Conservation (phyloP, 1,139 yeast genomes). For the Geotrichum europaeum region DNA sequence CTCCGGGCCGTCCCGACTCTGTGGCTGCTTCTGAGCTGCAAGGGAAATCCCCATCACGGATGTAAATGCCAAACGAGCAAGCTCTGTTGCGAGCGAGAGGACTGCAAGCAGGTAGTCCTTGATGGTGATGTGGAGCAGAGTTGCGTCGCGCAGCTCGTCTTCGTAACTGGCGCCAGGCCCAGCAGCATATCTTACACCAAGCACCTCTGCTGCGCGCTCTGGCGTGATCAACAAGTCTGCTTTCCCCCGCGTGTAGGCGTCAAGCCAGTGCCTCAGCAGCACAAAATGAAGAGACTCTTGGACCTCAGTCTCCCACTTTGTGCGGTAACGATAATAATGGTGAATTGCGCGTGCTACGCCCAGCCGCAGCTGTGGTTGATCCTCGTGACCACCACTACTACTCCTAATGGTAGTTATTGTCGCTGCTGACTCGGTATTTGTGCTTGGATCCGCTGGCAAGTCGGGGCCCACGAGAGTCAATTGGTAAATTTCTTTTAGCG, state of each 20-base stretch:
- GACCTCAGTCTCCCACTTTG: slow-evolving; percentile 25
- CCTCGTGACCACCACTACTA: background rate
- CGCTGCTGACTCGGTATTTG: background rate
- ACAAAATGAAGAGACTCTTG: slow-evolving; percentile 24
- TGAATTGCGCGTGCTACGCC: background rate
- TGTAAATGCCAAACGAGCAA: slow-evolving; percentile 31
- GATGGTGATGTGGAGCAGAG: slow-evolving; percentile 11
- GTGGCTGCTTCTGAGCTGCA: background rate
- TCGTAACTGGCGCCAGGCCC: background rate
- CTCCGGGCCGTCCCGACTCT: slow-evolving; percentile 2
- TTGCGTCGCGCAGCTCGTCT: slow-evolving; percentile 1
- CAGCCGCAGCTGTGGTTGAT: background rate
- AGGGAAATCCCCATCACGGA: slow-evolving; percentile 28
- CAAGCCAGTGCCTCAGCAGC: slow-evolving; percentile 23
- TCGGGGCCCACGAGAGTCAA: background rate
- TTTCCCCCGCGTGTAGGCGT: background rate
- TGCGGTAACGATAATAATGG: slow-evolving; percentile 28
- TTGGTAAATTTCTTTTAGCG: background rate
- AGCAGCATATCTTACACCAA: slow-evolving; percentile 16
- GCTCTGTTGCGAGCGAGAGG: slow-evolving; percentile 28
- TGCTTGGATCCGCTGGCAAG: background rate
- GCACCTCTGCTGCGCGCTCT: slow-evolving; percentile 19
- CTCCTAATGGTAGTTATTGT: background rate
- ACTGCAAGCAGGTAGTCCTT: slow-evolving; percentile 32
- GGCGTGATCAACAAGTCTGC: slow-evolving; percentile 18